Conservation (phyloP, 176 grass and related monocot genomes). For the Puya raimondii region DNA sequence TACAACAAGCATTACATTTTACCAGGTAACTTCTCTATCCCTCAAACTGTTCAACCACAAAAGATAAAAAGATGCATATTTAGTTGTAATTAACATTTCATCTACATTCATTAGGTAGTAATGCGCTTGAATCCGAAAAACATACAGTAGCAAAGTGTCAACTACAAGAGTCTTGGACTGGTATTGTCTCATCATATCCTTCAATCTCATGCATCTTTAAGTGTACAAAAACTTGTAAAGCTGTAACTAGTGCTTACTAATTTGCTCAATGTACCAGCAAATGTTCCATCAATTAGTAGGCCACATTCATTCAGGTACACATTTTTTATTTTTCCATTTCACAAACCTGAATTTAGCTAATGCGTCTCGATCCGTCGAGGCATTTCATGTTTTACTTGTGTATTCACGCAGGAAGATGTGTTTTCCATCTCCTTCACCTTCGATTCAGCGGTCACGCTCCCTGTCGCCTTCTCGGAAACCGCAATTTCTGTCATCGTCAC, state of each 20-base stretch:
- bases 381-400: background rate
- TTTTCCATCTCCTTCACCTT: conserved; percentile 31
- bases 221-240: background rate
- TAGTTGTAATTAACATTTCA: background rate
- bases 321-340: conserved; percentile 10
- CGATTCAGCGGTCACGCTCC: conserved; percentile 30
- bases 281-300: conserved; percentile 31
- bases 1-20: conserved; percentile 83
- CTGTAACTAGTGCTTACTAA: conserved; percentile 9
- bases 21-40: conserved; percentile 38
- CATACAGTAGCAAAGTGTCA: conserved; percentile 45
- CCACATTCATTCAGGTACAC: conserved; percentile 53
- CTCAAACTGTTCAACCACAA: background rate
- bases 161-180: conserved; percentile 39
- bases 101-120: conserved; percentile 22
- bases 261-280: conserved; percentile 24
- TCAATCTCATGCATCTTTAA: background rate
- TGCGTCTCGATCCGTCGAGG: conserved; percentile 11
- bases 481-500: conserved; percentile 34
- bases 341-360: background rate
- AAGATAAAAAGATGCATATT: background rate
- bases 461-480: conserved; percentile 62
- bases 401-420: conserved; percentile 30
- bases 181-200: conserved; percentile 30
- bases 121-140: conserved; percentile 45